Percentiles rank a stretch among this genome's conserved stretches.
Evolutionary conservation across 2,329 filamentous ascomycete species (phyloP).

Genomic region (Orbilia oligospora): DNA sequence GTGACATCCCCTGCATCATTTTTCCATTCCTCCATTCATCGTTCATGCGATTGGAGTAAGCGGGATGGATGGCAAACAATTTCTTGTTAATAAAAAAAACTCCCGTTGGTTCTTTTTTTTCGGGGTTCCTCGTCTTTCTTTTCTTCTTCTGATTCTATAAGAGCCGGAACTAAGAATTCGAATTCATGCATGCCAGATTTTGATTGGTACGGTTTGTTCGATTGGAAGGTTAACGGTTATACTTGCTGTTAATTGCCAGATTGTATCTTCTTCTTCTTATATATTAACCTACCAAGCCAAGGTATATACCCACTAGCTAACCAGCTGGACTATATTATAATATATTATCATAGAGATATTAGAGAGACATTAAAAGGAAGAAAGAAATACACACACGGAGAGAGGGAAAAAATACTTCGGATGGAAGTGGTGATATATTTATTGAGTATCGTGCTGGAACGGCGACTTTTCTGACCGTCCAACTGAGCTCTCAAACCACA

Average conservation of each 20-base stretch:
- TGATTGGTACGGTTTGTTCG: conserved; percentile 2
- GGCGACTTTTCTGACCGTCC: neutral
- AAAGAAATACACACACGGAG: too few relatives aligned
- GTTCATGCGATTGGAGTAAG: conserved; percentile 21
- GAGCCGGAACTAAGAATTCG: neutral
- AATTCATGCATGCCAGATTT: conserved; percentile 7
- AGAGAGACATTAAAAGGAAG: neutral
- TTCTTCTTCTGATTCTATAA: neutral
- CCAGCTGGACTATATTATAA: too few relatives aligned
- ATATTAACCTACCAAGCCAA: neutral
- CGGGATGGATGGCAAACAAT: neutral
- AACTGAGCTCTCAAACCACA: neutral
- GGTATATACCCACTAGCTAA: too few relatives aligned
- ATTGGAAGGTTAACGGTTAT: conserved; percentile 2
- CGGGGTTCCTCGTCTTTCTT: too few relatives aligned
- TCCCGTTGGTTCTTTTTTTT: neutral
- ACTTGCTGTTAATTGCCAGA: conserved; percentile 10
- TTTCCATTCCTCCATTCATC: too few relatives aligned
- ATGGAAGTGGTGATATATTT: conserved; percentile 15
- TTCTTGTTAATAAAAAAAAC: neutral
- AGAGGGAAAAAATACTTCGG: neutral
- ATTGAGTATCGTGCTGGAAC: conserved; percentile 14
- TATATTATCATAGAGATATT: neutral
- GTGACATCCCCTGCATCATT: too few relatives aligned
- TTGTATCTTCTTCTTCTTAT: too few relatives aligned